These are phyloP conservation scores for Rasamsonia emersonii DNA, from an alignment of 2,329 filamentous ascomycete species.

Conservation along the genomic window DNA sequence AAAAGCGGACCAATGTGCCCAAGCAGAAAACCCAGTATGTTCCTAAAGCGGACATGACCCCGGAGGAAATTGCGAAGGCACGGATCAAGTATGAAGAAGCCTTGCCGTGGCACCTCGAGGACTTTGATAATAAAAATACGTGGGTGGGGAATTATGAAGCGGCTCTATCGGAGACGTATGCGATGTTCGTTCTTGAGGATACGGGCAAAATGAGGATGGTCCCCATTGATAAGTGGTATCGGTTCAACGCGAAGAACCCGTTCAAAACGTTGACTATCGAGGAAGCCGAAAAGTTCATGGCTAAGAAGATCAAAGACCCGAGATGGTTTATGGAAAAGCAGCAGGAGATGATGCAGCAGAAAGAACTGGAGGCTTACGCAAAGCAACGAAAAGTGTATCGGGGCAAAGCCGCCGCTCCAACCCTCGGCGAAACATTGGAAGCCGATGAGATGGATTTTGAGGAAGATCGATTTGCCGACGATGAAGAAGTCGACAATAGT, in stretches of 20 bases:
- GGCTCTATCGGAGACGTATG: slow-evolving; percentile 70
- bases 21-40: slow-evolving; percentile 82
- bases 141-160: slow-evolving; percentile 91
- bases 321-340: slow-evolving; percentile 69
- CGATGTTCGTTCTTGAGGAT: slow-evolving; percentile 68
- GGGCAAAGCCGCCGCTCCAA: slow-evolving; percentile 36
- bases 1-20: slow-evolving; percentile 57
- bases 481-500: slow-evolving; percentile 65
- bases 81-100: slow-evolving; percentile 82
- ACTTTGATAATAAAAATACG: slow-evolving; percentile 89
- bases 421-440: slow-evolving; percentile 45
- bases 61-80: slow-evolving; percentile 59
- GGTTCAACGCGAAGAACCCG: slow-evolving; percentile 44
- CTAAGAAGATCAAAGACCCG: slow-evolving; percentile 64
- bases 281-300: slow-evolving; percentile 76
- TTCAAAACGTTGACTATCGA: slow-evolving; percentile 73
- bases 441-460: slow-evolving; percentile 60
- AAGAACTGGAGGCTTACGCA: slow-evolving; percentile 49
- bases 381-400: slow-evolving; percentile 39
- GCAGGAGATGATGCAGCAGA: slow-evolving; percentile 45
- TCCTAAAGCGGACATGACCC: slow-evolving; percentile 67
- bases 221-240: slow-evolving; percentile 93
- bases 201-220: slow-evolving; percentile 70
- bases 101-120: slow-evolving; percentile 91
- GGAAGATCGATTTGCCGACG: slow-evolving; percentile 72